Base-by-base conservation (phyloP, 768 basidiomycete species). In the Mrakia gelida region DNA sequence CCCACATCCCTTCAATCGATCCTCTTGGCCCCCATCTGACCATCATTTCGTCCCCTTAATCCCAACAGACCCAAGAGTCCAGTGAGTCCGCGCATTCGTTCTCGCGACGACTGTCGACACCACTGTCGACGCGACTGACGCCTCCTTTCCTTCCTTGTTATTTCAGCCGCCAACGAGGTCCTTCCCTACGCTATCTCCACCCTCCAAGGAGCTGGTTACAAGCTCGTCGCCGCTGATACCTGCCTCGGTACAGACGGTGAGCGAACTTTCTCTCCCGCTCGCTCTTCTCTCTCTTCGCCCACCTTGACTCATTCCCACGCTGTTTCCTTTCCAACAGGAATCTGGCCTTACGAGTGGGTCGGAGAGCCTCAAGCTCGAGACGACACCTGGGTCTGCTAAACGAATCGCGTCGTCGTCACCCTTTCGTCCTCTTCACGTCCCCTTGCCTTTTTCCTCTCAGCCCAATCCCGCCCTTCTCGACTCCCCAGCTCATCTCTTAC, bases 181-280 rank as follows among this genome's bases (percentile, higher is more conserved):
- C 54, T 83, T 16, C 83, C 83, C 1, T 80, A 81, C 77, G 81
- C 80, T 16, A 78, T 83, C 11, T 43, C 59, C 41, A 49, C 68
- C 26, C 80, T 84, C 21, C 73, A 80, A 30, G 54, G 59, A 34
- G 79, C 78, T 6, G 83, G 83, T 0, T 84, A 83, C 73, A 72
- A 82, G 73, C 79, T 84, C 63, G 83, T 84, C 15, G 80, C 84
- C 30, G 82, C 84, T 32, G 82, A 85, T 62, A 83, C 83, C 23
- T 85, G 84, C 67, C 79, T 85, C 23, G 84, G 84, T 0, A 30
- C 62, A 32, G 28, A 30, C 16, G 26, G 43, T n/a, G 52, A 59
- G n/a, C 45, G 71, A n/a, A 72, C 16, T 3, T 52, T 49, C 23
- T n/a, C 23, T 43, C 59, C 41, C 21, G 11, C 70, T 11, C 23